Percentiles rank a stretch among this genome's conserved stretches.
Evolutionary conservation across 2,329 filamentous ascomycete genomes (phyloP).

Genomic region (Diaporthe vexans): DNA sequence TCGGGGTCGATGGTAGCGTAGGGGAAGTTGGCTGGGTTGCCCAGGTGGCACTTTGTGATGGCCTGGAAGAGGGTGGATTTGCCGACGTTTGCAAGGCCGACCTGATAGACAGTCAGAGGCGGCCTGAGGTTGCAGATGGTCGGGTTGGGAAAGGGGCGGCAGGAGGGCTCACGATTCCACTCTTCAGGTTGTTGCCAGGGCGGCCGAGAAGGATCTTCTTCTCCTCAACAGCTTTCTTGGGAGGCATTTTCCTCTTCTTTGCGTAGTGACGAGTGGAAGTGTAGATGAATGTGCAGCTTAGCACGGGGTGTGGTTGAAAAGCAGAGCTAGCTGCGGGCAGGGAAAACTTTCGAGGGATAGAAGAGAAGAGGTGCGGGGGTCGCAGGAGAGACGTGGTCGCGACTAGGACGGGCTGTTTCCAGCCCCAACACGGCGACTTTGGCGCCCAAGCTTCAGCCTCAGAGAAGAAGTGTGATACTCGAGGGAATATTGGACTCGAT

Average conservation of each 20-base stretch:
- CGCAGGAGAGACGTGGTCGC: conserved; percentile 60
- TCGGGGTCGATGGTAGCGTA: conserved; percentile 99
- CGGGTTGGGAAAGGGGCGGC: conserved; percentile 42
- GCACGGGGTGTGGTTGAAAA: conserved; percentile 66
- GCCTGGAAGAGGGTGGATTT: conserved; percentile 99
- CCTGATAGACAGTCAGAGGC: conserved; percentile 70
- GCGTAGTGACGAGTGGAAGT: conserved; percentile 69
- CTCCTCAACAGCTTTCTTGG: conserved; percentile 92
- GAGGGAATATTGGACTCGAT: conserved; percentile 10
- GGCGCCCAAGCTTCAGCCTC: conserved; percentile 29
- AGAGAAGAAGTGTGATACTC: conserved; percentile 15
- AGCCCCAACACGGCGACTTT: conserved; percentile 52
- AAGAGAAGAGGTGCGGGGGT: conserved; percentile 64
- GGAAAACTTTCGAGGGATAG: conserved; percentile 63
- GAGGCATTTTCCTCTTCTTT: conserved; percentile 84
- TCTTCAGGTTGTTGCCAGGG: conserved; percentile 98
- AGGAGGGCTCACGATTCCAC: conserved; percentile 85
- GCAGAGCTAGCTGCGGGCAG: conserved; percentile 78
- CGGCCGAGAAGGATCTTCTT: conserved; percentile 97
- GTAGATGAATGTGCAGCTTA: conserved; percentile 63
- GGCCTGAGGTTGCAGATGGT: conserved; percentile 44
- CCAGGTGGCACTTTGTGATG: conserved; percentile 96
- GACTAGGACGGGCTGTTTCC: conserved; percentile 55
- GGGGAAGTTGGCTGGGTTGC: conserved; percentile 99
- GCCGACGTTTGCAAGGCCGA: conserved; percentile 98